Conservation (phyloP, 169 alveolate genomes). For the Plasmodium falciparum region DNA sequence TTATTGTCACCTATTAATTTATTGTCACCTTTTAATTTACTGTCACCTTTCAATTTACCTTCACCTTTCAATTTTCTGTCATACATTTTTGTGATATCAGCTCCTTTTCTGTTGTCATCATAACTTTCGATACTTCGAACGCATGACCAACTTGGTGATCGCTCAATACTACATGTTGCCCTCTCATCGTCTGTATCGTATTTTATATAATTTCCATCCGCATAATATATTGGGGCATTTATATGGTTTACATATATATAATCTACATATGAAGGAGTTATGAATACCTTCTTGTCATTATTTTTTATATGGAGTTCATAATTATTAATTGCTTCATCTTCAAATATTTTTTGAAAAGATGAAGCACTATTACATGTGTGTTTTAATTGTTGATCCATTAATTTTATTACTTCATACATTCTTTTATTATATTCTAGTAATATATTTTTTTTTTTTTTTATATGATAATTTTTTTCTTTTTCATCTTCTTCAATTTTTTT, state of each 20-base stretch:
- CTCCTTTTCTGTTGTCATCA: constrained; percentile 1
- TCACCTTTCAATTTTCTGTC: no score
- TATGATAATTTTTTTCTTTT: constrained; percentile 1
- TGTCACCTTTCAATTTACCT: no score
- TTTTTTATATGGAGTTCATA: constrained; percentile 31
- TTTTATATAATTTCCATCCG: constrained; percentile 47
- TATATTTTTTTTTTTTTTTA: background rate
- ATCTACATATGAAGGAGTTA: constrained; percentile 53
- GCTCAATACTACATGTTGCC: background rate
- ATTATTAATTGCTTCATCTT: constrained; percentile 40
- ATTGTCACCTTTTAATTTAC: no score
- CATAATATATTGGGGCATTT: constrained; percentile 44
- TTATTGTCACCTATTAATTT: no score
- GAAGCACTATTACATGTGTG: constrained; percentile 13
- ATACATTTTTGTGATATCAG: background rate
- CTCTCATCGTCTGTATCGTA: constrained; percentile 30
- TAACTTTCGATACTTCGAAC: background rate
- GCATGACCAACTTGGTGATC: no score
- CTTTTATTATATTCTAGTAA: background rate
- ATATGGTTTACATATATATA: constrained; percentile 15
- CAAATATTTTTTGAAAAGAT: constrained; percentile 32
- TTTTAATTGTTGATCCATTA: constrained; percentile 22
- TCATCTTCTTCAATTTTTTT: constrained; percentile 39
- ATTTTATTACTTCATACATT: constrained; percentile 14
- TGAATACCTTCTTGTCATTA: constrained; percentile 28